These are phyloP conservation scores for Pleurotus salmoneostramineus DNA, from an alignment of 768 basidiomycete genomes.

Conservation along the genomic window DNA sequence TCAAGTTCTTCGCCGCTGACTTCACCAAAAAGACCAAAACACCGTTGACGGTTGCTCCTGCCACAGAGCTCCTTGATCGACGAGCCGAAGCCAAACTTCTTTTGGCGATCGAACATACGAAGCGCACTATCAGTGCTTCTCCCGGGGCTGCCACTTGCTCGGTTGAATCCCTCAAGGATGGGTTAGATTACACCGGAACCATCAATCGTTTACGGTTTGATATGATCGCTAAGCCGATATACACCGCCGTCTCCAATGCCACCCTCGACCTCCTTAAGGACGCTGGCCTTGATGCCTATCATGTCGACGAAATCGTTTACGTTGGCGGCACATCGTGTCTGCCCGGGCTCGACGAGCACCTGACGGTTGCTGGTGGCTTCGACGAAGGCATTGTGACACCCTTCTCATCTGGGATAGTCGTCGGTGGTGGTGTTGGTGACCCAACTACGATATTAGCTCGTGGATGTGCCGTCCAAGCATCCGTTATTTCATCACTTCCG, in stretches of 20 bases:
- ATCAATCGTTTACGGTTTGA: conserved; percentile 60
- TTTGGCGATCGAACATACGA: conserved; percentile 91
- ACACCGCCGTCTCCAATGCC: conserved; percentile 48
- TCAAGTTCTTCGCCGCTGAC: conserved; percentile 91
- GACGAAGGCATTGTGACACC: conserved; percentile 60
- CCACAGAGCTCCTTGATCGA: conserved; percentile 55
- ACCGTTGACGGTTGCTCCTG: conserved; percentile 59
- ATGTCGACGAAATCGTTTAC: conserved; percentile 78
- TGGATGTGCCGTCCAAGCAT: conserved; percentile 76
- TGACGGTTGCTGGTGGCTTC: conserved; percentile 47
- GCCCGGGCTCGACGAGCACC: conserved; percentile 67
- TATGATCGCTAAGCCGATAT: conserved; percentile 57
- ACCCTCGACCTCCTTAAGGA: conserved; percentile 48
- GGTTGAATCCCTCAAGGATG: conserved; percentile 93
- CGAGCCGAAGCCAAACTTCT: conserved; percentile 93
- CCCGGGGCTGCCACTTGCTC: conserved; percentile 86
- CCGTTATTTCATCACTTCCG: conserved; percentile 47
- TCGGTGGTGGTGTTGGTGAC: conserved; percentile 71
- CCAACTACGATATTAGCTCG: conserved; percentile 75
- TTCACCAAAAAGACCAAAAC: conserved; percentile 95
- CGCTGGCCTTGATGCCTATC: conserved; percentile 55
- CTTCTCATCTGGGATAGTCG: conserved; percentile 61
- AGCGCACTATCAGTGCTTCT: conserved; percentile 86
- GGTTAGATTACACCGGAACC: conserved; percentile 78
- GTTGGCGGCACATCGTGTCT: conserved; percentile 73